Evolutionary conservation across 768 basidiomycete species (phyloP).

Genomic region (Xerocomellus amylosporus): DNA sequence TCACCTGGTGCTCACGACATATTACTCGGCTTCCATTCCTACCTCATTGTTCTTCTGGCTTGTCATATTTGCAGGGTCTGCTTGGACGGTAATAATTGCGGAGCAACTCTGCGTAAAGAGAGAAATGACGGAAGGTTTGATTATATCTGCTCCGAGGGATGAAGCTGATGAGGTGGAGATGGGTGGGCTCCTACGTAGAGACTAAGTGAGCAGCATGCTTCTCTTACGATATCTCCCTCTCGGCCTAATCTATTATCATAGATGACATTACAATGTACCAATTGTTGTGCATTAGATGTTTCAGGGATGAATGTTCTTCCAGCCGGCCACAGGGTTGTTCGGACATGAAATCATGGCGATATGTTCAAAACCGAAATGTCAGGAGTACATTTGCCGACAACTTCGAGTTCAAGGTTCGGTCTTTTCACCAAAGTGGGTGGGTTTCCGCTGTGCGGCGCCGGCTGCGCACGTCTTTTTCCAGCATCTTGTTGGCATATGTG

Average conservation of each 20-base stretch:
- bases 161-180: conserved; percentile 56
- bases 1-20: conserved; percentile 91
- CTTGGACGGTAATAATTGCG: conserved; percentile 73
- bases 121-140: conserved; percentile 85
- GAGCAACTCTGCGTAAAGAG: conserved; percentile 91
- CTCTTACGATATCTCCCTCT: conserved; percentile 3
- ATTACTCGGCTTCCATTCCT: conserved; percentile 65
- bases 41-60: conserved; percentile 93
- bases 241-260: conserved; percentile 7
- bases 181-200: conserved; percentile 48
- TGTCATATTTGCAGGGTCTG: conserved; percentile 65
- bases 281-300: conserved; percentile 8
- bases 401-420: conserved; percentile 17
- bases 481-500: conserved; percentile 13
- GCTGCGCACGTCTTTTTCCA: conserved; percentile 1
- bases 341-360: conserved; percentile 5
- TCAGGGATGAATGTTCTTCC: conserved; percentile 13
- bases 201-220: conserved; percentile 50
- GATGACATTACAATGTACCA: conserved; percentile 25
- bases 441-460: conserved; percentile 3
- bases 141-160: conserved; percentile 43
- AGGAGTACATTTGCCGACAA: not conserved
- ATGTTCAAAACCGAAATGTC: not conserved
- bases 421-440: not conserved
- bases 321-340: not conserved